Conservation (phyloP, 495 filamentous ascomycete genomes). For the Lasiosphaeriaceae sp. region DNA sequence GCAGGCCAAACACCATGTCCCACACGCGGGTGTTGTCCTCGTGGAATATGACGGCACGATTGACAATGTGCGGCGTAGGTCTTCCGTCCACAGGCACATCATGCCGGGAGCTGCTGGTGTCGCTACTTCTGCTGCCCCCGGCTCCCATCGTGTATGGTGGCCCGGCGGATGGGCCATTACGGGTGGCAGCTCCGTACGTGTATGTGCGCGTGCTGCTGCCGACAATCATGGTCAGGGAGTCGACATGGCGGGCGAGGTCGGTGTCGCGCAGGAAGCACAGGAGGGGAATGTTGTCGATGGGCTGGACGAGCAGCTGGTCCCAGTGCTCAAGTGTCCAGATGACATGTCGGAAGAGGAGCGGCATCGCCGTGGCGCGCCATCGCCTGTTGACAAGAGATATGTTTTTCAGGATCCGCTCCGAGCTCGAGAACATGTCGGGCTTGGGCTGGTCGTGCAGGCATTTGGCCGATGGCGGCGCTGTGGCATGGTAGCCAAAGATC, state of each 20-base stretch:
- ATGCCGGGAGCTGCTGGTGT: too few species aligned
- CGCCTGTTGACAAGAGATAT: slow-evolving; percentile 35
- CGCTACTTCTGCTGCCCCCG: neutral
- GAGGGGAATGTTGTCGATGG: slow-evolving; percentile 19
- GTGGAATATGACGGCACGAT: slow-evolving; percentile 4
- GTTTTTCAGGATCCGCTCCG: slow-evolving; percentile 34
- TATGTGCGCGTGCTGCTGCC: too few species aligned
- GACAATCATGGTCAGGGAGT: slow-evolving; percentile 32
- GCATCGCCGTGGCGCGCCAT: slow-evolving; percentile 37
- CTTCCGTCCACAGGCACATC: neutral
- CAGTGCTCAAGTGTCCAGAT: slow-evolving; percentile 27
- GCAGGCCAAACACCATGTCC: slow-evolving; percentile 35
- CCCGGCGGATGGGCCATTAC: too few species aligned
- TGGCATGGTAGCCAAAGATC: slow-evolving; percentile 36
- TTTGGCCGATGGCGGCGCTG: slow-evolving; percentile 30
- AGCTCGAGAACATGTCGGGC: slow-evolving; percentile 17
- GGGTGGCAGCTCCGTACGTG: too few species aligned
- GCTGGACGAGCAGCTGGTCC: slow-evolving; percentile 16
- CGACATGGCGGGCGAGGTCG: slow-evolving; percentile 25
- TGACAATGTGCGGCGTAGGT: too few species aligned
- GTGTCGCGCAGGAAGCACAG: slow-evolving; percentile 31
- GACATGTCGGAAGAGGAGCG: slow-evolving; percentile 41
- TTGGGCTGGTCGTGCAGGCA: slow-evolving; percentile 38
- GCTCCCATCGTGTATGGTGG: neutral
- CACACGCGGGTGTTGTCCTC: slow-evolving; percentile 38